Conservation (phyloP, 495 filamentous ascomycete species). For the Neurospora tetraspora region DNA sequence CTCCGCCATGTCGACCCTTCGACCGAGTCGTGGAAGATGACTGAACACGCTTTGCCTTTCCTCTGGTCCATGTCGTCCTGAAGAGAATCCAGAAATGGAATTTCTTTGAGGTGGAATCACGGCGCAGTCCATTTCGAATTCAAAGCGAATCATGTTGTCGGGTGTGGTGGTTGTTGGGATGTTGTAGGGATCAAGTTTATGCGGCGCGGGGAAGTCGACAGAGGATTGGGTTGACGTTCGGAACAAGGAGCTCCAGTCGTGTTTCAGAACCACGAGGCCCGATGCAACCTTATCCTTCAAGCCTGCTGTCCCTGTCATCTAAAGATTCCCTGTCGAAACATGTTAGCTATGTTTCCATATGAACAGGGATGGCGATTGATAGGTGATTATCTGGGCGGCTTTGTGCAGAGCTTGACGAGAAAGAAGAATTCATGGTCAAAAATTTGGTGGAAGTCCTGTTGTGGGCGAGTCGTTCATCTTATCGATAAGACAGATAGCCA, state of each 20-base stretch:
- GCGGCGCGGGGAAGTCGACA: neutral
- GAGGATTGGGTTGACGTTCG: neutral
- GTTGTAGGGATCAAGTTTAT: neutral
- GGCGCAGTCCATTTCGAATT: neutral
- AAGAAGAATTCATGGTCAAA: neutral
- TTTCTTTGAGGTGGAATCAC: neutral
- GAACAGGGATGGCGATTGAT: neutral
- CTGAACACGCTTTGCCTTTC: neutral
- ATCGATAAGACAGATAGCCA: neutral
- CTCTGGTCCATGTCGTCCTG: neutral
- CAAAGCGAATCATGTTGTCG: neutral
- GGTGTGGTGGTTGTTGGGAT: neutral
- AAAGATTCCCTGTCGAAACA: neutral
- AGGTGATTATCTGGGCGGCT: neutral
- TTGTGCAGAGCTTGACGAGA: neutral
- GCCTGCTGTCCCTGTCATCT: neutral
- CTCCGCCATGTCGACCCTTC: neutral
- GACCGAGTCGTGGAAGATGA: neutral
- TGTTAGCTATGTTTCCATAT: neutral
- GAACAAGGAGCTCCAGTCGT: neutral
- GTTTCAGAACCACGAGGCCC: neutral
- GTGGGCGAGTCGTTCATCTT: neutral
- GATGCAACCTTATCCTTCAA: neutral
- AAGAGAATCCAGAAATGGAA: neutral
- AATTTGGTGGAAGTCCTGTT: neutral